These are phyloP conservation scores for Rhipidocladum racemiflorum DNA, from an alignment of 176 grass and related monocot species.

Conservation along the genomic window DNA sequence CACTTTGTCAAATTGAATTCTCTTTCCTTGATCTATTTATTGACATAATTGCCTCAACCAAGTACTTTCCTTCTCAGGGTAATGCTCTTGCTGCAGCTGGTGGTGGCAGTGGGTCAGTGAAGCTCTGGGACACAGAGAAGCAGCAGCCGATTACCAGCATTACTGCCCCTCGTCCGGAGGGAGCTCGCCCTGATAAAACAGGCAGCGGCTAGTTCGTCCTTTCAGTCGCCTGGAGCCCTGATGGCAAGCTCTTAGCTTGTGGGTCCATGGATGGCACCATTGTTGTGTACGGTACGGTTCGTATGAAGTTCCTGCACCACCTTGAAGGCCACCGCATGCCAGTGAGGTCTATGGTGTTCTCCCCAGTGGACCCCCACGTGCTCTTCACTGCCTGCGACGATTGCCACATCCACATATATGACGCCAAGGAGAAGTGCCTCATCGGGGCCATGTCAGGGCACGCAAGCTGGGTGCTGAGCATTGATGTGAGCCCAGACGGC, in stretches of 20 bases:
- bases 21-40: neutral
- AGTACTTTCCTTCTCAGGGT: slow-evolving; percentile 44
- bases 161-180: slow-evolving; percentile 62
- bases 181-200: slow-evolving; percentile 61
- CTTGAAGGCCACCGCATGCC: slow-evolving; percentile 89
- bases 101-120: slow-evolving; percentile 77
- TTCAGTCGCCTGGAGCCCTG: slow-evolving; percentile 87
- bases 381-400: slow-evolving; percentile 82
- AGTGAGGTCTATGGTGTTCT: slow-evolving; percentile 83
- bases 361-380: slow-evolving; percentile 72
- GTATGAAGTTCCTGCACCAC: slow-evolving; percentile 87
- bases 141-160: slow-evolving; percentile 68
- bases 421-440: slow-evolving; percentile 75
- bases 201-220: slow-evolving; percentile 73
- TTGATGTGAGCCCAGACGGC: slow-evolving; percentile 77
- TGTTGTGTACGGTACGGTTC: slow-evolving; percentile 56
- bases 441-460: slow-evolving; percentile 85
- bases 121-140: slow-evolving; percentile 81
- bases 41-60: neutral
- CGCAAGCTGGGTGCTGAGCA: slow-evolving; percentile 70
- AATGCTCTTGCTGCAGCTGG: slow-evolving; percentile 80
- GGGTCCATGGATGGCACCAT: slow-evolving; percentile 83
- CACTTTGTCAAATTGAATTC: neutral
- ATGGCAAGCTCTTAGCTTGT: slow-evolving; percentile 74
- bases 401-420: slow-evolving; percentile 85